A percentile compares a stretch with the other conserved stretches of the same genome.
These are phyloP conservation scores for Nicotiana paniculata DNA, from an alignment of 257 asterid genomes.

Conservation along the genomic window DNA sequence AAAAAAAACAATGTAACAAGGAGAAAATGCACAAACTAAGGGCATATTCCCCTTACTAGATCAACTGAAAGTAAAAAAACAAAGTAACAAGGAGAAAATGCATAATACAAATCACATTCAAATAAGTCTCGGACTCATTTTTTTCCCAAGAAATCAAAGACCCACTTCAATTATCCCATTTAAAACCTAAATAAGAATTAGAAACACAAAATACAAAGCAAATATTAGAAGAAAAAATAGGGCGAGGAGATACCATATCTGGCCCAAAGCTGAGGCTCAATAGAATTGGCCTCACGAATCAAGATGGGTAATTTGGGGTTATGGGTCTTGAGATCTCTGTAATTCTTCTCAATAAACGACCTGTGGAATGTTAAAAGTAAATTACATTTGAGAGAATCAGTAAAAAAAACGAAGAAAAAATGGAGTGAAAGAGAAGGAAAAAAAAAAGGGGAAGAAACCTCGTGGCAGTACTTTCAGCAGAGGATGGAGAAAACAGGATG, in stretches of 20 bases:
- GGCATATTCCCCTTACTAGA: not conserved
- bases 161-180: not conserved
- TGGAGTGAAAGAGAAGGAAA: not conserved
- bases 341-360: slow-evolving; percentile 62
- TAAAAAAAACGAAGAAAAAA: not conserved
- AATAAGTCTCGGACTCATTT: not conserved
- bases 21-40: not conserved
- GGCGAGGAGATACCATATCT: slow-evolving; percentile 53
- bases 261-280: slow-evolving; percentile 95
- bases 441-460: slow-evolving; percentile 23
- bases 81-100: not conserved
- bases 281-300: slow-evolving; percentile 74
- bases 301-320: slow-evolving; percentile 77
- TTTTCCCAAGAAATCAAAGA: not conserved
- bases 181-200: not conserved
- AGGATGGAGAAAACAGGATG: slow-evolving; percentile 52
- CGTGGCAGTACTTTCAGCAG: slow-evolving; percentile 60
- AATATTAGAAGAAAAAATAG: not conserved
- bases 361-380: not conserved
- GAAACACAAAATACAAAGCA: not conserved
- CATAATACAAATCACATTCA: not conserved
- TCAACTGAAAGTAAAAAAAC: not conserved
- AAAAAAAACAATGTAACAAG: not conserved
- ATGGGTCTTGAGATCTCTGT: slow-evolving; percentile 76
- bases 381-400: not conserved